Conservation (phyloP, 768 basidiomycete species). For the Suillus lakei region DNA sequence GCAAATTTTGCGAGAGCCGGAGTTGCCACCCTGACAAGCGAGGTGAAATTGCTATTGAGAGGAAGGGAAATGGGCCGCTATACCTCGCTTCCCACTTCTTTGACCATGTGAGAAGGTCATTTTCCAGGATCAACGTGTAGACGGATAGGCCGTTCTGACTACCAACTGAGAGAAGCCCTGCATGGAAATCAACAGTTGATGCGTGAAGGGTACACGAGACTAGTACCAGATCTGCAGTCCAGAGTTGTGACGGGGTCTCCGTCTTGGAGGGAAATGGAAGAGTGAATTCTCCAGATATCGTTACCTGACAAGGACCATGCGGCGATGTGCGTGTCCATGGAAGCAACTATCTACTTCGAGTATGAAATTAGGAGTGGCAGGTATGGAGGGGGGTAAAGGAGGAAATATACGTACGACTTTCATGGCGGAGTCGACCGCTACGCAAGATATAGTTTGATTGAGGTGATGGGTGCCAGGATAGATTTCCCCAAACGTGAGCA, state of each 20-base stretch:
- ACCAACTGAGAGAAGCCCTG: slow-evolving; percentile 79
- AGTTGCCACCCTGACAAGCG: slow-evolving; percentile 46
- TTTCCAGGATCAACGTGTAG: slow-evolving; percentile 78
- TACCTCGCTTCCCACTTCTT: slow-evolving; percentile 76
- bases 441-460: slow-evolving; percentile 54
- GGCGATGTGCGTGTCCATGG: slow-evolving; percentile 69
- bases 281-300: slow-evolving; percentile 80
- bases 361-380: slow-evolving; percentile 11
- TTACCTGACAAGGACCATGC: slow-evolving; percentile 79
- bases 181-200: slow-evolving; percentile 29
- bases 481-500: slow-evolving; percentile 81
- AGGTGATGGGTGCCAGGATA: slow-evolving; percentile 63
- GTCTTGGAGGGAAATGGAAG: slow-evolving; percentile 70
- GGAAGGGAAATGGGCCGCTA: slow-evolving; percentile 21
- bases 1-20: slow-evolving; percentile 65
- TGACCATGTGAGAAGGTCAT: slow-evolving; percentile 84
- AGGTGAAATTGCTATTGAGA: slow-evolving; percentile 17
- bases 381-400: slow-evolving; percentile 11
- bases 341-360: slow-evolving; percentile 67
- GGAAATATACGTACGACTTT: slow-evolving; percentile 65
- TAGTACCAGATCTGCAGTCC: slow-evolving; percentile 75
- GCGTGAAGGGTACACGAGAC: background rate
- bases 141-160: slow-evolving; percentile 64
- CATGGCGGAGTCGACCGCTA: slow-evolving; percentile 78
- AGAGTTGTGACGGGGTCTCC: slow-evolving; percentile 60